Percentiles rank a stretch among this genome's conserved stretches.
Evolutionary conservation across 345 rosid genomes (phyloP).

Genomic region (Turnera subulata): DNA sequence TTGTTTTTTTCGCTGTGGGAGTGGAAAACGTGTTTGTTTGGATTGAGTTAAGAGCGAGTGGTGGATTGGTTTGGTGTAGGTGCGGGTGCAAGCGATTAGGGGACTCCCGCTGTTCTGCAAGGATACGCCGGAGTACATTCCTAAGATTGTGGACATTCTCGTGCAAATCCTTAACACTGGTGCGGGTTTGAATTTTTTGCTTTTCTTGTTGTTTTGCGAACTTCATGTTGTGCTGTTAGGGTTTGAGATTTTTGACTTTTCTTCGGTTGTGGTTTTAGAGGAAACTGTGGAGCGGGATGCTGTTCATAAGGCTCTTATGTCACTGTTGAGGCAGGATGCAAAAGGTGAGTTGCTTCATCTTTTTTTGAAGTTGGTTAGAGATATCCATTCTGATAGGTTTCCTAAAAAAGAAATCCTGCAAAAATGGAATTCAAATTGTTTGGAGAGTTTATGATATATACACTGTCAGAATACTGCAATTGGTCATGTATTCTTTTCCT

Average conservation of each 20-base stretch:
- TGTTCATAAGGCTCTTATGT: constrained; percentile 94
- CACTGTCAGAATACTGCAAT: too few relatives aligned
- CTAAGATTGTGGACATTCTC: constrained; percentile 84
- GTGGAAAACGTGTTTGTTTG: background rate
- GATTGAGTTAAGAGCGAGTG: background rate
- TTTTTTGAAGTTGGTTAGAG: background rate
- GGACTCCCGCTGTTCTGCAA: constrained; percentile 96
- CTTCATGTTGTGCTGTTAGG: constrained; percentile 9
- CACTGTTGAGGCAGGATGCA: constrained; percentile 89
- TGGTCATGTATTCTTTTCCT: too few relatives aligned
- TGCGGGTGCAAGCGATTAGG: constrained; percentile 96
- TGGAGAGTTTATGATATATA: too few relatives aligned
- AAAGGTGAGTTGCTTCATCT: constrained; percentile 57
- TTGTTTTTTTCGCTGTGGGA: background rate
- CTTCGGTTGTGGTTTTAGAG: constrained; percentile 37
- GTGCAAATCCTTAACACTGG: constrained; percentile 78
- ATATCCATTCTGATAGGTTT: too few relatives aligned
- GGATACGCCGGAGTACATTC: constrained; percentile 69
- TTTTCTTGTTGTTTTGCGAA: constrained; percentile 1
- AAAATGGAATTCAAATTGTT: too few relatives aligned
- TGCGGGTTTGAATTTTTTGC: constrained; percentile 15
- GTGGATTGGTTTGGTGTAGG: constrained; percentile 32
- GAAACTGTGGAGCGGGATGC: constrained; percentile 96
- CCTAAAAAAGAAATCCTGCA: too few relatives aligned
- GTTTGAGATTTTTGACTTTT: too few relatives aligned